These are phyloP conservation scores for Durio zibethinus DNA, from an alignment of 345 rosid species.

Conservation along the genomic window DNA sequence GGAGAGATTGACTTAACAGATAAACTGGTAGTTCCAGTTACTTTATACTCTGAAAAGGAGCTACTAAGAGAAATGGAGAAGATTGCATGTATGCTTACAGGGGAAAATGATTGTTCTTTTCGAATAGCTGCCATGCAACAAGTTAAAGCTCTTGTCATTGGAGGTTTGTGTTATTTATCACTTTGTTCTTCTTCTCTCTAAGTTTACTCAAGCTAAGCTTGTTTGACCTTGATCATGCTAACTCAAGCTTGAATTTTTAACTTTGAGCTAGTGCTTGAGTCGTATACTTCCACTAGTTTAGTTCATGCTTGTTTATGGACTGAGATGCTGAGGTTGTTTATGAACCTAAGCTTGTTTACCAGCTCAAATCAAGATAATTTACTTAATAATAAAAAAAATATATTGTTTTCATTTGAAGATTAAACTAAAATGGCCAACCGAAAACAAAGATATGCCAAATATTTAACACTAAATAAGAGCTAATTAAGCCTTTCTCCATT, in stretches of 20 bases:
- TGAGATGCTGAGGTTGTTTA: neutral
- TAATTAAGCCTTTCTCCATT: neutral
- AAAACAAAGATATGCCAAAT: neutral
- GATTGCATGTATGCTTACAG: constrained; percentile 65
- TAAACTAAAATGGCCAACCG: neutral
- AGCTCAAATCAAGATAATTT: neutral
- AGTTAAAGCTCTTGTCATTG: constrained; percentile 88
- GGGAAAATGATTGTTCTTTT: constrained; percentile 92
- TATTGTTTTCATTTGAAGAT: neutral
- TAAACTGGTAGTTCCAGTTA: constrained; percentile 73
- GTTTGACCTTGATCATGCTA: neutral
- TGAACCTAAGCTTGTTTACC: neutral
- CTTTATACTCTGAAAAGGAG: constrained; percentile 87
- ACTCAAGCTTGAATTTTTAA: neutral
- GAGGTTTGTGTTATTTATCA: constrained; percentile 45
- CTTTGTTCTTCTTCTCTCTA: neutral
- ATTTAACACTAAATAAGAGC: neutral
- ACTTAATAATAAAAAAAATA: neutral
- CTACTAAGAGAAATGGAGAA: constrained; percentile 86
- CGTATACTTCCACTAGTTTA: neutral
- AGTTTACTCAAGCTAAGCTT: neutral
- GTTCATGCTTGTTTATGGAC: neutral
- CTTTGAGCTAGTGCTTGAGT: neutral
- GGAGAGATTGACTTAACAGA: constrained; percentile 71
- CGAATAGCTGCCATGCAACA: constrained; percentile 95